A percentile compares a stretch with the other conserved stretches of the same genome.
phyloP scores from a whole-genome alignment of 805 yeast species.

The Candida wancherniae region DNA sequence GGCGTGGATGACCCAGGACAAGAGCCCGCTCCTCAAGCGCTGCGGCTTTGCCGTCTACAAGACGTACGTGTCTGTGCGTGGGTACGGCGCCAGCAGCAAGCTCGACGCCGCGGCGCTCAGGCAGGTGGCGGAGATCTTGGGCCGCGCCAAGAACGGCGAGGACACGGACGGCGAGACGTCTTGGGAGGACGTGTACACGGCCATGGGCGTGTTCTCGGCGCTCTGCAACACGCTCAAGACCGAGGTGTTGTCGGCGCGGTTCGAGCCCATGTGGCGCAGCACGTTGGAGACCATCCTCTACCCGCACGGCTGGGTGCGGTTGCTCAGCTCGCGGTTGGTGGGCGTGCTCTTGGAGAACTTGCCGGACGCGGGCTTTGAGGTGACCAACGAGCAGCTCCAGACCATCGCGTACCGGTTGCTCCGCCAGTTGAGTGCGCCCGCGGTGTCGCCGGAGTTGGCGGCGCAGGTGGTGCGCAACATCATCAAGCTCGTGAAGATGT shows the following conservation, averaged over 20 bases:
- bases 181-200: conserved; percentile 78
- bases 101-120: conserved; percentile 38
- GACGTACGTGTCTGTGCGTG: conserved; percentile 49
- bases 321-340: conserved; percentile 56
- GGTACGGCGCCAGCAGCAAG: conserved; percentile 31
- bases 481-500: conserved; percentile 52
- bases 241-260: conserved; percentile 21
- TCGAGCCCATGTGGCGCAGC: conserved; percentile 45
- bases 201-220: conserved; percentile 48
- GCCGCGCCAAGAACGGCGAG: conserved; percentile 30
- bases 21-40: conserved; percentile 50
- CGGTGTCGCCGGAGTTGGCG: conserved; percentile 58
- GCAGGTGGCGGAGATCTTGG: conserved; percentile 22
- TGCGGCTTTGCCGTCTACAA: conserved; percentile 75
- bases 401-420: conserved; percentile 61
- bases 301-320: conserved; percentile 91
- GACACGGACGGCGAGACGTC: conserved; percentile 39
- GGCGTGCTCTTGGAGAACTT: conserved; percentile 46
- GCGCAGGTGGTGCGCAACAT: conserved; percentile 63
- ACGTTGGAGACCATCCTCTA: conserved; percentile 57
- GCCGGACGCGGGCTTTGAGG: conserved; percentile 29
- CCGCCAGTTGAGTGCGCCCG: conserved; percentile 81
- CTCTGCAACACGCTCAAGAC: conserved; percentile 37
- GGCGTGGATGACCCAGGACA: conserved; percentile 62
- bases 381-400: conserved; percentile 50